These are phyloP conservation scores for Metschnikowia kofuensis DNA, from an alignment of 805 yeast genomes.

Conservation along the genomic window DNA sequence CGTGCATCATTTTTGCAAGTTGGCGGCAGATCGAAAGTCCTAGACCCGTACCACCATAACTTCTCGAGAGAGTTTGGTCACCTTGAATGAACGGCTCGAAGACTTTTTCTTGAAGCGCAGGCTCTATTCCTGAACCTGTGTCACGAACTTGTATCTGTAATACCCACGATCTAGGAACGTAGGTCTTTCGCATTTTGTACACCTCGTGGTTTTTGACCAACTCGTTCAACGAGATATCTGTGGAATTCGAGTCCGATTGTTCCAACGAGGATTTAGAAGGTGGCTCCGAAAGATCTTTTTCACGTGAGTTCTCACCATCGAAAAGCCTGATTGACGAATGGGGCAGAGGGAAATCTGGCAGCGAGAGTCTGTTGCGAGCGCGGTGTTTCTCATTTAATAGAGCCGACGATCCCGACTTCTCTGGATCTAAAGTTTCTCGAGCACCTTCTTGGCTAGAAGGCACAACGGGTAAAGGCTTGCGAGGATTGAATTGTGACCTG, in stretches of 20 bases:
- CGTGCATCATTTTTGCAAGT: constrained; percentile 86
- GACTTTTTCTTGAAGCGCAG: constrained; percentile 73
- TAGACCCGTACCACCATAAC: constrained; percentile 94
- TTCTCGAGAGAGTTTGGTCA: constrained; percentile 86
- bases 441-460: constrained; percentile 1
- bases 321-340: too few species aligned
- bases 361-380: too few species aligned
- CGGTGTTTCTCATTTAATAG: too few species aligned
- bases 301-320: neutral
- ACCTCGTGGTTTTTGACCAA: constrained; percentile 35
- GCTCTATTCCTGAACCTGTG: constrained; percentile 93
- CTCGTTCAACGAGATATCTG: constrained; percentile 22
- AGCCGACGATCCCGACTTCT: too few species aligned
- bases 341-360: neutral
- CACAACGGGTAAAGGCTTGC: constrained; percentile 14
- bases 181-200: constrained; percentile 32
- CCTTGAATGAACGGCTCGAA: constrained; percentile 98
- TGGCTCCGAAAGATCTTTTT: neutral
- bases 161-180: constrained; percentile 49
- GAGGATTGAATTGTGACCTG: constrained; percentile 32
- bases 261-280: neutral
- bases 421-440: too few species aligned
- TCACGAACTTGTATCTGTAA: constrained; percentile 75
- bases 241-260: neutral
- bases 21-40: constrained; percentile 89